These are phyloP conservation scores for Yamadazyma akitaensis DNA, from an alignment of 805 yeast genomes.

Conservation along the genomic window DNA sequence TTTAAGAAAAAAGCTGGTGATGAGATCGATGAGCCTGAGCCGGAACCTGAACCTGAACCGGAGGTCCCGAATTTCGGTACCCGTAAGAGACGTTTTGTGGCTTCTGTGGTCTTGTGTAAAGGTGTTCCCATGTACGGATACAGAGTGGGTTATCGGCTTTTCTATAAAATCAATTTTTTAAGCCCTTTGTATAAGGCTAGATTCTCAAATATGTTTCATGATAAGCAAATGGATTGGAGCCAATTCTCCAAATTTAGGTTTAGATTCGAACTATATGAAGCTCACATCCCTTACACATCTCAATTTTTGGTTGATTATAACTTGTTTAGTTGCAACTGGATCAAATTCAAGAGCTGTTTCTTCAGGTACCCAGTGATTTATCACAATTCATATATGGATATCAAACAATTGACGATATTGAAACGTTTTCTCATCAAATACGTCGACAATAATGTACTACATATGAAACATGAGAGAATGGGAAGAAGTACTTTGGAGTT, in stretches of 20 bases:
- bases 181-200: slow-evolving; percentile 59
- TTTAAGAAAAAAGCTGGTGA: slow-evolving; percentile 2
- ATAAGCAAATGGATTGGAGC: slow-evolving; percentile 6
- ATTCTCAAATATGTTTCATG: slow-evolving; percentile 46
- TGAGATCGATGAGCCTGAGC: slow-evolving; percentile 13
- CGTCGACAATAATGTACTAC: slow-evolving; percentile 28
- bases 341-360: slow-evolving; percentile 43
- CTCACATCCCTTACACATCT: slow-evolving; percentile 72
- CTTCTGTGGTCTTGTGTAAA: slow-evolving; percentile 61
- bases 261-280: slow-evolving; percentile 47
- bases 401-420: slow-evolving; percentile 10
- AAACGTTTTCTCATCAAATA: slow-evolving; percentile 7
- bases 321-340: slow-evolving; percentile 80
- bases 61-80: not conserved
- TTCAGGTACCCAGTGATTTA: slow-evolving; percentile 56
- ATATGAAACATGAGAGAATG: slow-evolving; percentile 43
- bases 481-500: slow-evolving; percentile 67
- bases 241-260: slow-evolving; percentile 7
- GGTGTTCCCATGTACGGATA: slow-evolving; percentile 86
- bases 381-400: slow-evolving; percentile 10
- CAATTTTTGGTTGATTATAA: slow-evolving; percentile 85
- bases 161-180: slow-evolving; percentile 64
- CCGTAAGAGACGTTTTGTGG: slow-evolving; percentile 42
- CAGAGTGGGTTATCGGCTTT: slow-evolving; percentile 58
- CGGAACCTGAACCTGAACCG: not conserved